Evolutionary conservation across 495 filamentous ascomycete species (phyloP).

Genomic region (Aspergillus steynii): DNA sequence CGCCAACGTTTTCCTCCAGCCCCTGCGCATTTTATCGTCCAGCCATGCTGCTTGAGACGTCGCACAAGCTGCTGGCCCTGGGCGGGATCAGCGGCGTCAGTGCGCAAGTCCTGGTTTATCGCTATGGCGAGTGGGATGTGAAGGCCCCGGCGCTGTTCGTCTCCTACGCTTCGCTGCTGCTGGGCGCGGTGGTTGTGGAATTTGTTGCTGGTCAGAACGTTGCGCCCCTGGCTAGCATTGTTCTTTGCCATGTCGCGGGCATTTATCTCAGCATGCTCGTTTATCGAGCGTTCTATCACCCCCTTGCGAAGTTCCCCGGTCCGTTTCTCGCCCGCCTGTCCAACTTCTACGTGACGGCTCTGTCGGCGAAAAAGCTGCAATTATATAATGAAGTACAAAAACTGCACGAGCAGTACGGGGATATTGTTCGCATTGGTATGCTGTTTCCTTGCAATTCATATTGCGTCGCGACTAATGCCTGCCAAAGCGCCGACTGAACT

Average conservation of each 20-base stretch:
- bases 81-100: neutral
- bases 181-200: neutral
- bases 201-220: no score
- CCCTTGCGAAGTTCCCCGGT: slow-evolving; percentile 37
- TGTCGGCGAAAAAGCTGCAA: slow-evolving; percentile 24
- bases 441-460: no score
- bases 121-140: slow-evolving; percentile 3
- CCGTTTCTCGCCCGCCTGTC: slow-evolving; percentile 36
- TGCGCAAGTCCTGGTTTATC: neutral
- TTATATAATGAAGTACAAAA: slow-evolving; percentile 31
- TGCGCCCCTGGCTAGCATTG: neutral
- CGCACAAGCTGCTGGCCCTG: neutral
- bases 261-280: slow-evolving; percentile 33
- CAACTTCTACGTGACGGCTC: slow-evolving; percentile 23
- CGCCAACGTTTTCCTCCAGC: no score
- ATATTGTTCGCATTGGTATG: slow-evolving; percentile 36
- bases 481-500: slow-evolving; percentile 37
- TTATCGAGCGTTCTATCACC: slow-evolving; percentile 38
- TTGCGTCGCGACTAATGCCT: neutral
- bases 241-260: slow-evolving; percentile 3
- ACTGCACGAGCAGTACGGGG: slow-evolving; percentile 49
- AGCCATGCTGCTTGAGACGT: no score
- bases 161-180: neutral
- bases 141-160: neutral
- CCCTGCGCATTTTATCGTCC: no score